These are phyloP conservation scores for Colletotrichum brevisporum DNA, from an alignment of 2,329 filamentous ascomycete genomes.

Conservation along the genomic window DNA sequence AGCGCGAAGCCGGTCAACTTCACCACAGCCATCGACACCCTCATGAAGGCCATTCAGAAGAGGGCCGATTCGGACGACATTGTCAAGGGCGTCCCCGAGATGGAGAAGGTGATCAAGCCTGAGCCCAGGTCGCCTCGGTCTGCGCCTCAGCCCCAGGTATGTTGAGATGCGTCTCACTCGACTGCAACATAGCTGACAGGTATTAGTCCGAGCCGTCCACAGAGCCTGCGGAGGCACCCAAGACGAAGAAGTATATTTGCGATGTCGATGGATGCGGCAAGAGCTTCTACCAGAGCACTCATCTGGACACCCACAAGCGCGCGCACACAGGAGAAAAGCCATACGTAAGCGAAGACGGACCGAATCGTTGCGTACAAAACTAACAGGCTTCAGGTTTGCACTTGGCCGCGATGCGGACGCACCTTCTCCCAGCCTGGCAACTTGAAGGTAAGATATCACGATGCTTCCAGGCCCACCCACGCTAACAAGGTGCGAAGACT, in stretches of 20 bases:
- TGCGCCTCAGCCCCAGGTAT: conserved; percentile 11
- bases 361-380: conserved; percentile 24
- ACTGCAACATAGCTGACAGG: neutral
- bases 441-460: conserved; percentile 74
- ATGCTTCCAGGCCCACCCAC: neutral
- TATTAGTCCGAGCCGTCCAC: neutral
- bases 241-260: conserved; percentile 78
- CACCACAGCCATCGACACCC: conserved; percentile 85
- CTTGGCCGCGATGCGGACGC: conserved; percentile 79
- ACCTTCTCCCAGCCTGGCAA: conserved; percentile 93
- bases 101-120: conserved; percentile 32
- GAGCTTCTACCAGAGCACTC: conserved; percentile 91
- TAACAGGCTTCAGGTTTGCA: conserved; percentile 70
- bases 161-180: neutral
- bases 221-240: conserved; percentile 24
- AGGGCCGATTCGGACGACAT: conserved; percentile 63
- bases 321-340: conserved; percentile 93
- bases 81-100: conserved; percentile 42
- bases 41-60: conserved; percentile 90
- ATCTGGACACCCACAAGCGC: conserved; percentile 89
- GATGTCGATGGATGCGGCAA: conserved; percentile 81
- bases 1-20: conserved; percentile 72
- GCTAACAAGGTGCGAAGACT: conserved; percentile 65
- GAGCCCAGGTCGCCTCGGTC: conserved; percentile 29
- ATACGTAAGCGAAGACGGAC: conserved; percentile 73